Evolutionary conservation across 2,329 filamentous ascomycete species (phyloP).

Genomic region (Colletotrichum melonis): DNA sequence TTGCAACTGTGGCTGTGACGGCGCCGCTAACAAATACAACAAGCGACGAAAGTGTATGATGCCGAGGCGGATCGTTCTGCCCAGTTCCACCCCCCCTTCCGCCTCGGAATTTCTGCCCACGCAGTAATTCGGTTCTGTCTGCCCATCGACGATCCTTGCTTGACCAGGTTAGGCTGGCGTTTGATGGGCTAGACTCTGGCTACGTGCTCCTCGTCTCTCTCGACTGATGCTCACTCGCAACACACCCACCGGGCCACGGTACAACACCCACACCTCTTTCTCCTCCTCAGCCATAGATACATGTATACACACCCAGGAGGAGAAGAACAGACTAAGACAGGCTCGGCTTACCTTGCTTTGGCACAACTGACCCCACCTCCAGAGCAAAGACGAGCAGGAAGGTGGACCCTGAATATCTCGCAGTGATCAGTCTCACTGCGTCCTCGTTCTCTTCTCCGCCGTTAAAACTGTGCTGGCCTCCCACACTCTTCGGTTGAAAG

Average conservation of each 20-base stretch:
- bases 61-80: conserved; percentile 30
- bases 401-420: conserved; percentile 35
- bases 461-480: conserved; percentile 33
- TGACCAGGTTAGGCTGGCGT: conserved; percentile 25
- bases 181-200: conserved; percentile 30
- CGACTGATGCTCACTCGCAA: conserved; percentile 16
- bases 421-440: conserved; percentile 4
- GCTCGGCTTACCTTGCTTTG: conserved; percentile 25
- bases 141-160: conserved; percentile 26
- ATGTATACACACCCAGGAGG: not conserved
- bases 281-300: conserved; percentile 10
- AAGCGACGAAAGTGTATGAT: conserved; percentile 13
- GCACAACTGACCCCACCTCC: conserved; percentile 32
- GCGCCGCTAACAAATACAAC: conserved; percentile 4
- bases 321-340: conserved; percentile 24
- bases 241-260: conserved; percentile 9
- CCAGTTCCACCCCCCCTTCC: conserved; percentile 28
- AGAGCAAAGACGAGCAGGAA: conserved; percentile 19
- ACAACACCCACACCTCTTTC: conserved; percentile 4
- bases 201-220: conserved; percentile 9
- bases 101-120: conserved; percentile 32
- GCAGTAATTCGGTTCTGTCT: conserved; percentile 32
- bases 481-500: conserved; percentile 16
- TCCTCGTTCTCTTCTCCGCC: conserved; percentile 29
- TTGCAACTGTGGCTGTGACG: conserved; percentile 25